Base-by-base conservation (phyloP, 2,329 filamentous ascomycete genomes). In the Pseudocercospora vitis region DNA sequence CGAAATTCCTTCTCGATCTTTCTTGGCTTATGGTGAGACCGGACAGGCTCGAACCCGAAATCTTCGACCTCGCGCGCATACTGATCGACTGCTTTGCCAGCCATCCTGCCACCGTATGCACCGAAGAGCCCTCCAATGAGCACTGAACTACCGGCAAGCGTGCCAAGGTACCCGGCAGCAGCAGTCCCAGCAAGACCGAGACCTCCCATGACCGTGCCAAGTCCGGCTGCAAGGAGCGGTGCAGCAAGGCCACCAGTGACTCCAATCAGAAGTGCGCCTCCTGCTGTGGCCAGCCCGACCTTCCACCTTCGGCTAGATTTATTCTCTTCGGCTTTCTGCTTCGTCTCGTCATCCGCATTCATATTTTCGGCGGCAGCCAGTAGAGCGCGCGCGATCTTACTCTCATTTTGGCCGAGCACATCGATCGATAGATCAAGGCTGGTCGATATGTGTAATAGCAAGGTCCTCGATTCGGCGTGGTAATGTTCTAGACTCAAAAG, bases 81-180 rank as follows among this genome's bases (percentile, higher is more conserved):
- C n/a, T 86, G 79, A 60, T 96, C 89, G 79, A 96, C 88, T 78
- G 91, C 89, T 69, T 91, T 86, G 48, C 85, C 84, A 0, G 88
- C 88, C 79, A 95, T 91, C 29, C 86, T 83, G 1, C 86, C 85
- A 37, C 88, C 88, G 67, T 95, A 96, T n/a, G 94, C 89, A 7
- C 94, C 94, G 66, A 97, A 96, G 32, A 97, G 75, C 31, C 87
- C 84, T 12, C 91, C 92, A 24, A 96, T 86, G 35, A 91, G 77
- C 12, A 94, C 81, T 4, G 86, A 83, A 57, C 87, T 94, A 31
- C 91, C 86, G 2, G 90, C 87, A 65, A 96, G 78, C 14, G 85
- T 81, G 8, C 91, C 92, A 0, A 97, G 76, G 49, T 96, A 83
- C 1, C 84, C 84, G 16, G 91, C 89, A 8, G 89, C 87, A 18